A percentile compares a stretch with the other conserved stretches of the same genome.
These are phyloP conservation scores for Vanrija humicola DNA, from an alignment of 1,284 basidiomycete genomes.

Conservation along the genomic window DNA sequence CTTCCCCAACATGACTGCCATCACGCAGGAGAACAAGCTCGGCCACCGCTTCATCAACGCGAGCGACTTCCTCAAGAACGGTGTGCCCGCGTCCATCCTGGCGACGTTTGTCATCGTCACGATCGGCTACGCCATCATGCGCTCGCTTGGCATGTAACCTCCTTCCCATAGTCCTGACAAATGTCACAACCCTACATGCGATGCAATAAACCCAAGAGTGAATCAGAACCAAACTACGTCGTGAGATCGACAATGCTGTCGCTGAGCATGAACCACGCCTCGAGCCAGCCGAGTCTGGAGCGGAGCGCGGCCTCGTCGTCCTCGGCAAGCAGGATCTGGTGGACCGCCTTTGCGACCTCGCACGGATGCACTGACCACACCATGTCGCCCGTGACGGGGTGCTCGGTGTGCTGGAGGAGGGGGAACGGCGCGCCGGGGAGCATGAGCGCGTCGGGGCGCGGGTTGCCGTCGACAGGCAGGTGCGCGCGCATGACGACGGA, in stretches of 20 bases:
- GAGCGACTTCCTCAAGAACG: conserved; percentile 87
- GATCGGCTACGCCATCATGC: conserved; percentile 66
- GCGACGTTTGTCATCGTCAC: conserved; percentile 78
- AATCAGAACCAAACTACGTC: background rate
- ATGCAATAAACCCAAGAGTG: background rate
- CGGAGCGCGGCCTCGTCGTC: conserved; percentile 2
- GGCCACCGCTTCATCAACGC: conserved; percentile 82
- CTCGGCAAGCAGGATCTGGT: conserved; percentile 16
- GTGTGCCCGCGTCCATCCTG: conserved; percentile 83
- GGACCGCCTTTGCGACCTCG: conserved; percentile 25
- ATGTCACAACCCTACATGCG: too few species aligned
- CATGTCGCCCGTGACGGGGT: conserved; percentile 26
- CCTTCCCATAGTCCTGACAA: too few species aligned
- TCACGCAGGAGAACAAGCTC: conserved; percentile 91
- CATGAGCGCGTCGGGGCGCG: conserved; percentile 14
- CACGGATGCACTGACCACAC: conserved; percentile 37
- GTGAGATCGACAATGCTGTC: conserved; percentile 26
- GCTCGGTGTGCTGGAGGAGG: conserved; percentile 30
- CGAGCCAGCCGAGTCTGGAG: conserved; percentile 23
- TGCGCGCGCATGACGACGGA: conserved; percentile 1
- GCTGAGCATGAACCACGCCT: conserved; percentile 38
- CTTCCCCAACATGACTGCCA: conserved; percentile 93
- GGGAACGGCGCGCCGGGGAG: conserved; percentile 26
- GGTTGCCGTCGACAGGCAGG: background rate
- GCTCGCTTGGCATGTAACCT: conserved; percentile 14